Conservation (phyloP, 1,284 basidiomycete genomes). For the Apiotrichum siamense region DNA sequence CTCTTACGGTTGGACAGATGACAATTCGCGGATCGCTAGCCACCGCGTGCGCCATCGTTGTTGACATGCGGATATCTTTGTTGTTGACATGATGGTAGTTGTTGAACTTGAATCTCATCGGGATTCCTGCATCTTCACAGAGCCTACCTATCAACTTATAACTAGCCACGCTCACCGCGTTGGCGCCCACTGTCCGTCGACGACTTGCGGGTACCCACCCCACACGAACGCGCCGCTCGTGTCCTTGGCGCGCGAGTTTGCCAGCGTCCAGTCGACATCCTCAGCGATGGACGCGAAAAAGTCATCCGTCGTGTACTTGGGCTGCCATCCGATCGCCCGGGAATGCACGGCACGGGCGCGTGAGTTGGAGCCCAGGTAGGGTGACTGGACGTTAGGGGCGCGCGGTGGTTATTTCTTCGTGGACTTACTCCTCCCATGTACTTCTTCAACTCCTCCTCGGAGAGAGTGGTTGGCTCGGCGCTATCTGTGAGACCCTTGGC, state of each 20-base stretch:
- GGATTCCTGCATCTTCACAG: no score
- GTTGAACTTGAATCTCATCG: no score
- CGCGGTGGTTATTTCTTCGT: no score
- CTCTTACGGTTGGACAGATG: no score
- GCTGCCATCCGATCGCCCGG: constrained; percentile 52
- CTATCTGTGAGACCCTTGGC: constrained; percentile 16
- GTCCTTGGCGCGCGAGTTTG: constrained; percentile 3
- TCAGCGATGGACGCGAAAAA: constrained; percentile 22
- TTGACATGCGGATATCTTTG: no score
- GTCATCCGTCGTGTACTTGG: constrained; percentile 27
- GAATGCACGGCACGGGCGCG: constrained; percentile 53
- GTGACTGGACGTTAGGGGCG: constrained; percentile 7
- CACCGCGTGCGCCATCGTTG: no score
- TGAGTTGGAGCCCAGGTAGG: constrained; percentile 55
- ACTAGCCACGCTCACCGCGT: no score
- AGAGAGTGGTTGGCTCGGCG: constrained; percentile 33
- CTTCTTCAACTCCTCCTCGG: constrained; percentile 39
- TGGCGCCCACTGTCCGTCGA: constrained; percentile 10
- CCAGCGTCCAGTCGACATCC: constrained; percentile 8
- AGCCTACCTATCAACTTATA: no score
- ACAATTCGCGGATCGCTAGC: no score
- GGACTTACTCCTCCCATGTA: constrained; percentile 30
- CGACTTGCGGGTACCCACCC: background rate
- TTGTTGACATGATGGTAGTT: no score
- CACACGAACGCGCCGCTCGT: constrained; percentile 6